Conservation (phyloP, 768 basidiomycete genomes). For the Psilocybe azurescens region DNA sequence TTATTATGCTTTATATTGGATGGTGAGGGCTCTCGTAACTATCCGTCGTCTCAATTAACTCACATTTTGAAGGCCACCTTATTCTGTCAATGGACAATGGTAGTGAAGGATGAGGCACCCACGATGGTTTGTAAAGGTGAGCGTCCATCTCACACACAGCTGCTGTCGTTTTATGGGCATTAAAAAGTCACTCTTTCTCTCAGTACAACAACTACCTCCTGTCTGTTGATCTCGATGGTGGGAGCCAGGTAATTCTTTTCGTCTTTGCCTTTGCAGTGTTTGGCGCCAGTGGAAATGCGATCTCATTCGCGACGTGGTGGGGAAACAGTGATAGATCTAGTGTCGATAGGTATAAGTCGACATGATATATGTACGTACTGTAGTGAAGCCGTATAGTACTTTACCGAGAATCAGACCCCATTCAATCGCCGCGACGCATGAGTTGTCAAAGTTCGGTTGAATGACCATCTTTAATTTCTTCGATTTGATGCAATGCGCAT, state of each 20-base stretch:
- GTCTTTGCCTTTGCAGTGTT: conserved; percentile 69
- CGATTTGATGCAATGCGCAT: neutral
- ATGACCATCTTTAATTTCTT: neutral
- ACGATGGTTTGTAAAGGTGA: conserved; percentile 61
- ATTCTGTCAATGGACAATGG: conserved; percentile 61
- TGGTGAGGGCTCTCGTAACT: conserved; percentile 24
- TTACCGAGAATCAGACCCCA: too few species aligned
- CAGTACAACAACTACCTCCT: conserved; percentile 68
- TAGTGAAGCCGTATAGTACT: neutral
- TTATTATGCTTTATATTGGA: conserved; percentile 45
- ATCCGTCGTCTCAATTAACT: neutral
- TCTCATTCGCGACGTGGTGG: conserved; percentile 59
- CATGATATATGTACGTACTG: conserved; percentile 10
- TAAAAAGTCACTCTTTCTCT: conserved; percentile 35
- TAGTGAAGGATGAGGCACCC: conserved; percentile 59
- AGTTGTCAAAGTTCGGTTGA: neutral
- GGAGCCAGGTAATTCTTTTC: conserved; percentile 67
- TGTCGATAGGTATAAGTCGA: conserved; percentile 42
- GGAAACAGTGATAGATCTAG: conserved; percentile 42
- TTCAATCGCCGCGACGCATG: too few species aligned
- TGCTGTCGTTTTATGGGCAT: neutral
- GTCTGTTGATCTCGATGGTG: conserved; percentile 67
- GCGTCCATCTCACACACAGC: neutral
- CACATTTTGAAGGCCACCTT: conserved; percentile 39
- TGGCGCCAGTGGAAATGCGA: conserved; percentile 54